Evolutionary conservation across 805 yeast genomes (phyloP), one percentile per base, ranked within the genome.

Genomic region (Komagataella pastoris): DNA sequence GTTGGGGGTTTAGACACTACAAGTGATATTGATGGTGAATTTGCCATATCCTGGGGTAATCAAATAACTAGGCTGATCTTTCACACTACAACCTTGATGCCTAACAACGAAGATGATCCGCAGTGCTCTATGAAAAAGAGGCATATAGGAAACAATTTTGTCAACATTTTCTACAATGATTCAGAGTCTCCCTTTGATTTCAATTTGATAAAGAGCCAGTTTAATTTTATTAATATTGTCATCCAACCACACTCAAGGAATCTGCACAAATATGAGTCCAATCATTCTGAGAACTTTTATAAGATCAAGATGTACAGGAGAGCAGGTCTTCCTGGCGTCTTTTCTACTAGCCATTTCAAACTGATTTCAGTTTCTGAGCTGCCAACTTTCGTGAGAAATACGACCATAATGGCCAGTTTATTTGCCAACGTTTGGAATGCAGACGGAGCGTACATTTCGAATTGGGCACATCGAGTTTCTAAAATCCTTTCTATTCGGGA

Each of bases 31-130:
- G 96, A 87, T 66, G 97, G 97, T 6, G 80, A 83, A 54, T 83
- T 68, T 59, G 87, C 93, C 0, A 67, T 83, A 51, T 77, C 79
- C 49, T 85, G 91, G 88, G 73, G 76, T 49, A 85, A 84, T 56
- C 80, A 83, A 60, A 77, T 78, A 40, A 72, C 80, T 1, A 96
- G 88, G 59, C 66, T 87, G 46, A 75, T 87, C 7, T 88, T 79
- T 64, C 96, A 88, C 62, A 77, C 86, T 7, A 81, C 89, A 2
- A 86, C 96, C 0, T 65, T 88, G 75, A 88, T 88, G 95, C 88
- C 90, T 2, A 70, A 73, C 49, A 54, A 51, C 19, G 64, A 59
- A 2, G 59, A 62, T 14, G 84, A 82, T 56, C 61, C 63, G 3
- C 59, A 61, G 17, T 69, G 65, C 24, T 74, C 81, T 14, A 61